Evolutionary conservation across 345 rosid genomes (phyloP), one percentile per base, ranked within the genome.

Genomic region (Cardamine chenopodiifolia): DNA sequence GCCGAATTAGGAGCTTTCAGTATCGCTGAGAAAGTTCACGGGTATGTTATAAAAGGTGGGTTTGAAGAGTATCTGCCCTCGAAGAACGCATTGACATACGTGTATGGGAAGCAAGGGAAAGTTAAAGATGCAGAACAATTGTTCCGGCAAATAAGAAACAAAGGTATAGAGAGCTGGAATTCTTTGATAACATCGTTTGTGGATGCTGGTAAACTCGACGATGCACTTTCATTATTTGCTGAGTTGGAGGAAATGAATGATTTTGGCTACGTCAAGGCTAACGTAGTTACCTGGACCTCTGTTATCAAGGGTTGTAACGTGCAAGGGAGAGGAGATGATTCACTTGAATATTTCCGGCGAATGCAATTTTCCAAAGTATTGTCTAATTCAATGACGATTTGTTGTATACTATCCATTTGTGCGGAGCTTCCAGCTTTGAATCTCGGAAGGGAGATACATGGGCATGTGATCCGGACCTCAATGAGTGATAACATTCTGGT

Each of bases 221-320:
- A 82, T 75, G 91, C 89, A 32, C 83, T 83, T 67, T 83, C 64
- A 28, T 35, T 79, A 23, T 85, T 91, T 80, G 73, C 75, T 3
- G 76, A 83, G 84, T 40, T 91, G 70, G 83, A 80, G 82, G 80
- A 77, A 42, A 73, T 59, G 62, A 75, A 63, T 23, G 48, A 37
- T 31, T 48, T 73, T 80, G 29, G 72, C 4, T 40, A 40, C 29
- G 66, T 80, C 70, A 82, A 83, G 62, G 87, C 91, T 42, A 85
- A 89, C 70, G 85, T 85, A 12, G 84, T 91, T 57, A 91, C 83
- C 55, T 91, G 95, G 97, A 86, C 86, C 42, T 86, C 93, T 2
- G 31, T 91, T 63, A 84, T 91, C 53, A 85, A 80, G 62, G 92
- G 87, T 17, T 89, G 85, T 79, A 89, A 87, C 65, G 78, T 86